A percentile compares a stretch with the other conserved stretches of the same genome.
These are phyloP conservation scores for Globisporangium iwayamae DNA, from an alignment of 352 stramenopile species.

Conservation along the genomic window DNA sequence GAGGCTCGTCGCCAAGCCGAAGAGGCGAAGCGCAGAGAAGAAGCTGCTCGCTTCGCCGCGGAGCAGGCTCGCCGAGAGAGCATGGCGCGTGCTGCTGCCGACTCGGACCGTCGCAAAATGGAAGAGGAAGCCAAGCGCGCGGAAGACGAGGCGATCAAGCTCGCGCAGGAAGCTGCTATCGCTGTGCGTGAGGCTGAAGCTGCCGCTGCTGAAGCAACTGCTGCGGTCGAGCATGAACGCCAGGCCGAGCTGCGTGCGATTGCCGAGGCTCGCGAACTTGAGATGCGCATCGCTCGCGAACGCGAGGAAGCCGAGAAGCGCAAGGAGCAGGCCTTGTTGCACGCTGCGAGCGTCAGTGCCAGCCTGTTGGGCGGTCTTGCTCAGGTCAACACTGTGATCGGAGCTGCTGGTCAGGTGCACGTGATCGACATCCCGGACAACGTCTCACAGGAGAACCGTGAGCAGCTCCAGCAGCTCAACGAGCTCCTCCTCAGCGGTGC, in stretches of 20 bases:
- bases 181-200: slow-evolving; percentile 60
- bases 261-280: slow-evolving; percentile 62
- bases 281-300: slow-evolving; percentile 52
- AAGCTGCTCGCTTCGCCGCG: slow-evolving; percentile 58
- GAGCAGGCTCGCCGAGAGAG: slow-evolving; percentile 55
- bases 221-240: slow-evolving; percentile 75
- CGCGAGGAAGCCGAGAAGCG: slow-evolving; percentile 52
- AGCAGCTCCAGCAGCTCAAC: slow-evolving; percentile 84
- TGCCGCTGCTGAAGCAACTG: slow-evolving; percentile 69
- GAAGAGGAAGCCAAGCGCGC: slow-evolving; percentile 68
- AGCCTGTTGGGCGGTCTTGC: slow-evolving; percentile 72
- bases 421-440: slow-evolving; percentile 83
- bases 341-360: slow-evolving; percentile 75
- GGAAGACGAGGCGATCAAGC: slow-evolving; percentile 56
- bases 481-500: slow-evolving; percentile 78
- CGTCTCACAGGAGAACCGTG: slow-evolving; percentile 80
- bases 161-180: slow-evolving; percentile 47
- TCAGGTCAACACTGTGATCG: slow-evolving; percentile 74
- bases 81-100: slow-evolving; percentile 43
- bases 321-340: slow-evolving; percentile 57
- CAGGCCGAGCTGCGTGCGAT: slow-evolving; percentile 81
- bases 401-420: slow-evolving; percentile 63
- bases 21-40: slow-evolving; percentile 79
- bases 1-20: slow-evolving; percentile 73
- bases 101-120: slow-evolving; percentile 61